These are phyloP conservation scores for Phytophthora pseudosyringae DNA, from an alignment of 352 stramenopile species.

Conservation along the genomic window DNA sequence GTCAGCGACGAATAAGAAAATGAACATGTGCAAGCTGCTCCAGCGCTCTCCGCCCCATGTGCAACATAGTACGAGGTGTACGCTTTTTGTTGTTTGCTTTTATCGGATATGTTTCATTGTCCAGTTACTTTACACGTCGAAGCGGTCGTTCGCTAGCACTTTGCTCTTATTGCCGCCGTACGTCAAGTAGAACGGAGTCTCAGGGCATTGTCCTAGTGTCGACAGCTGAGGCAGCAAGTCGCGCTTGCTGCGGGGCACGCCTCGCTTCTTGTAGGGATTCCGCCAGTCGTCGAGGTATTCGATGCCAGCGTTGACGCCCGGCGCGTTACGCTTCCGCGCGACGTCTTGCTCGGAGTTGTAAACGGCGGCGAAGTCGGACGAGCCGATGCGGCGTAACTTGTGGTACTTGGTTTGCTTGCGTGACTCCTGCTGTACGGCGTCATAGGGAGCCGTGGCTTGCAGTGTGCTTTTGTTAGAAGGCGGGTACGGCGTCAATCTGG, in stretches of 20 bases:
- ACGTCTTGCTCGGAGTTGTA: constrained; percentile 56
- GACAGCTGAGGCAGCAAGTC: constrained; percentile 57
- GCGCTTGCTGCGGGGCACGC: constrained; percentile 52
- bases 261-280: constrained; percentile 78
- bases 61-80: constrained; percentile 11
- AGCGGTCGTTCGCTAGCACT: constrained; percentile 69
- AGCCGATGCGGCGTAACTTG: constrained; percentile 53
- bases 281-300: constrained; percentile 68
- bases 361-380: constrained; percentile 56
- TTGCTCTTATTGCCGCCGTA: constrained; percentile 72
- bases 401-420: constrained; percentile 71
- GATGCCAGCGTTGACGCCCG: constrained; percentile 59
- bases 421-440: constrained; percentile 45
- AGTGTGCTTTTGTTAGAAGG: constrained; percentile 59
- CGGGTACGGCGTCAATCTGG: constrained; percentile 55
- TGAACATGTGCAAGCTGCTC: constrained; percentile 7
- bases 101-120: constrained; percentile 6
- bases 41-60: not conserved
- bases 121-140: constrained; percentile 51
- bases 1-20: constrained; percentile 71
- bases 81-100: not conserved
- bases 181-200: constrained; percentile 65
- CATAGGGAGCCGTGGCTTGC: constrained; percentile 52
- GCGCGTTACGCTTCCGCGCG: constrained; percentile 42
- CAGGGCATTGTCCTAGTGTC: constrained; percentile 48